Evolutionary conservation across 805 yeast genomes (phyloP).

Genomic region (Schwanniomyces vanrijiae): DNA sequence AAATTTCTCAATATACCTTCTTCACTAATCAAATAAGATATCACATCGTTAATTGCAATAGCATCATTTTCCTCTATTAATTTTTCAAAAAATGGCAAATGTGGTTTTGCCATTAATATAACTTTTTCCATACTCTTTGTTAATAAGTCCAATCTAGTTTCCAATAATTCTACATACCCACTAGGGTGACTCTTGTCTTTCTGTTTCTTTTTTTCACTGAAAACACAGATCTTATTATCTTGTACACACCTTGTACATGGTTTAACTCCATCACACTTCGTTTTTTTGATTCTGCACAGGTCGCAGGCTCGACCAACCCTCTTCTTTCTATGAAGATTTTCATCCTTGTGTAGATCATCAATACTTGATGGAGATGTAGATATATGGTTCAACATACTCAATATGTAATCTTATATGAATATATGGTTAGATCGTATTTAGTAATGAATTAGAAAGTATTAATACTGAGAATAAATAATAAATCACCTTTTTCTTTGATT

Average conservation of each 20-base stretch:
- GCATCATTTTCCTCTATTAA: slow-evolving; percentile 12
- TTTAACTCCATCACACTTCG: slow-evolving; percentile 62
- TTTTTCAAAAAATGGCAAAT: slow-evolving; percentile 26
- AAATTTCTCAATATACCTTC: slow-evolving; percentile 37
- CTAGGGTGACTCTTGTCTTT: slow-evolving; percentile 57
- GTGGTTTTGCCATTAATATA: slow-evolving; percentile 27
- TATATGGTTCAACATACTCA: background rate
- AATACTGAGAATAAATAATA: background rate
- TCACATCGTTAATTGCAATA: slow-evolving; percentile 49
- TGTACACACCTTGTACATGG: slow-evolving; percentile 57
- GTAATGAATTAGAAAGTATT: background rate
- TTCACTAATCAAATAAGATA: slow-evolving; percentile 40
- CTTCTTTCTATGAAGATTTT: slow-evolving; percentile 42
- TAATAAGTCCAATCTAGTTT: slow-evolving; percentile 54
- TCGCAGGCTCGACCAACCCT: slow-evolving; percentile 68
- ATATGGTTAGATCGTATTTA: background rate
- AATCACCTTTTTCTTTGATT: background rate
- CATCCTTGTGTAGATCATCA: background rate
- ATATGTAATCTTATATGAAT: background rate
- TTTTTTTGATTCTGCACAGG: slow-evolving; percentile 60
- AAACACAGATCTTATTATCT: slow-evolving; percentile 60
- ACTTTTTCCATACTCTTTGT: slow-evolving; percentile 50
- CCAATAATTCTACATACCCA: slow-evolving; percentile 64
- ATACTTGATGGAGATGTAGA: slow-evolving; percentile 7
- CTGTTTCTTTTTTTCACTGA: slow-evolving; percentile 53